These are phyloP conservation scores for Tylopilus felleus DNA, from an alignment of 768 basidiomycete species.

Conservation along the genomic window DNA sequence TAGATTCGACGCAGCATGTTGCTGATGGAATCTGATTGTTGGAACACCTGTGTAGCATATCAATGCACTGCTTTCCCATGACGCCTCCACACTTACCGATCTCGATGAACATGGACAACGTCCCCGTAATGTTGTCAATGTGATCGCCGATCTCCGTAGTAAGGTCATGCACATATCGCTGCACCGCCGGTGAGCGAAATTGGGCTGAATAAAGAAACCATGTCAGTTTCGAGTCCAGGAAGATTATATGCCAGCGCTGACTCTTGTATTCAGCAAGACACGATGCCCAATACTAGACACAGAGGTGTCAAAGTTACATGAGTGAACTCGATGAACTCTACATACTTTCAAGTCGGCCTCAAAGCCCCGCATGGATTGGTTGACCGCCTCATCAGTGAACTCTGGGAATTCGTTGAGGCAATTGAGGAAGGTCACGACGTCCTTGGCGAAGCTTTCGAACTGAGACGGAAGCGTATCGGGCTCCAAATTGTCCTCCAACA, in stretches of 20 bases:
- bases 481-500: slow-evolving; percentile 41
- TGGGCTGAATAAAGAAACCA: slow-evolving; percentile 35
- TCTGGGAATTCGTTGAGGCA: slow-evolving; percentile 57
- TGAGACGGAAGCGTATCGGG: slow-evolving; percentile 47
- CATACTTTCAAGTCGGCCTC: slow-evolving; percentile 49
- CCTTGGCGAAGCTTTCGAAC: slow-evolving; percentile 44
- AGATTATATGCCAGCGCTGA: slow-evolving; percentile 13
- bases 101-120: slow-evolving; percentile 51
- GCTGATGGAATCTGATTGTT: slow-evolving; percentile 52
- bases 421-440: slow-evolving; percentile 50
- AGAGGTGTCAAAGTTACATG: slow-evolving; percentile 9
- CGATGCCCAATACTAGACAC: slow-evolving; percentile 50
- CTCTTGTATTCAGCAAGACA: slow-evolving; percentile 48
- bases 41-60: slow-evolving; percentile 44
- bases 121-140: slow-evolving; percentile 48
- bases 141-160: slow-evolving; percentile 52
- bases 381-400: slow-evolving; percentile 51
- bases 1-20: slow-evolving; percentile 47
- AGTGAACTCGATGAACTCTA: not conserved
- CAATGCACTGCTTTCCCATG: slow-evolving; percentile 20
- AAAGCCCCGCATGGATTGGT: slow-evolving; percentile 46
- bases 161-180: slow-evolving; percentile 54
- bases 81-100: slow-evolving; percentile 39
- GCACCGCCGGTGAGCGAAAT: slow-evolving; percentile 50
- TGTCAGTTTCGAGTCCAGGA: slow-evolving; percentile 5